Conservation (phyloP, 83 land plant genomes). For the Thuja plicata region DNA sequence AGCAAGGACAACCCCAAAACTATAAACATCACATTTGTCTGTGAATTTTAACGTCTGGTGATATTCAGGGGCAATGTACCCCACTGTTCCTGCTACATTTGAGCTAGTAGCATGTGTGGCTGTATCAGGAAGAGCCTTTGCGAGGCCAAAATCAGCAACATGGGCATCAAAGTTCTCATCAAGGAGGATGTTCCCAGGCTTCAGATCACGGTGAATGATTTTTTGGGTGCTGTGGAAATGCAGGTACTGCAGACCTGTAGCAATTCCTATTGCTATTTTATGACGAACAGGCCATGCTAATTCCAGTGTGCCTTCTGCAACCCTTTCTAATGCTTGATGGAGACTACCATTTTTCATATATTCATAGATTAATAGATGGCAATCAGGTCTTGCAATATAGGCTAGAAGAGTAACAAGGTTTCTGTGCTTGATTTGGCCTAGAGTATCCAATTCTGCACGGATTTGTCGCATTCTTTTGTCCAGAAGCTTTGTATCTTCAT, state of each 20-base stretch:
- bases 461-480: no score
- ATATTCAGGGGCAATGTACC: no score
- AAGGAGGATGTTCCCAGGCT: constrained; percentile 57
- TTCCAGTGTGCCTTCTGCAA: no score
- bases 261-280: constrained; percentile 55
- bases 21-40: constrained; percentile 38
- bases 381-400: no score
- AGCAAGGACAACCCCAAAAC: no score
- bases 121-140: constrained; percentile 63
- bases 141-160: constrained; percentile 86
- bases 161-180: constrained; percentile 66
- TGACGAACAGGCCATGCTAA: constrained; percentile 50
- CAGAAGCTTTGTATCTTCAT: no score
- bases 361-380: constrained; percentile 59
- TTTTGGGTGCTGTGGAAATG: constrained; percentile 53
- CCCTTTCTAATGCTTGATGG: no score
- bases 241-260: constrained; percentile 71
- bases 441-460: no score
- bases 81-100: constrained; percentile 70
- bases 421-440: no score
- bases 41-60: no score
- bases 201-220: constrained; percentile 83
- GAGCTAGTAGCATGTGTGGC: constrained; percentile 62
- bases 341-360: constrained; percentile 6
- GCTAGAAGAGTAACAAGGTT: no score